Conservation (phyloP, 192 early-diverging fungal species). For the Gigaspora rosea region DNA sequence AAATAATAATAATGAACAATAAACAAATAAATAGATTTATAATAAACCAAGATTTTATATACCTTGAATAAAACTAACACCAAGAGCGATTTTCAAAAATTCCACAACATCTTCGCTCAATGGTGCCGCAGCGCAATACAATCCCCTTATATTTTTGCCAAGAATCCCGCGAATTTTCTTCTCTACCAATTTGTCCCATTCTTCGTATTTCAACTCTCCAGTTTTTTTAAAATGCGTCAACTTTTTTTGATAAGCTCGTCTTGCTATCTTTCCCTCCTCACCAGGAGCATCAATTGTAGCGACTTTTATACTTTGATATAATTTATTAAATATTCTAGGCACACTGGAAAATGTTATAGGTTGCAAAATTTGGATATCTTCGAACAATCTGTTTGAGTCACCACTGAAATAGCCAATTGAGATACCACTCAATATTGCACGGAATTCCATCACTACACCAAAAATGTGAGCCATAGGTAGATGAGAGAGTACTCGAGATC, state of each 20-base stretch:
- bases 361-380: constrained; percentile 76
- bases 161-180: constrained; percentile 63
- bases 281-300: constrained; percentile 72
- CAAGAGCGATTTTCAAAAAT: constrained; percentile 87
- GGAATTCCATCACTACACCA: constrained; percentile 68
- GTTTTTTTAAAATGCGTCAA: constrained; percentile 53
- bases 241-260: constrained; percentile 60
- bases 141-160: constrained; percentile 77
- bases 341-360: constrained; percentile 92
- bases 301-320: constrained; percentile 81
- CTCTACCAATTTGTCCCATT: constrained; percentile 83
- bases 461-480: constrained; percentile 74
- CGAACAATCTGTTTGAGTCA: constrained; percentile 40
- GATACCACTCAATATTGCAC: constrained; percentile 63
- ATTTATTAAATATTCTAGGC: constrained; percentile 89
- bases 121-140: constrained; percentile 88
- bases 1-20: no score
- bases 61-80: constrained; percentile 78
- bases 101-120: constrained; percentile 82
- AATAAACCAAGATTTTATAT: no score
- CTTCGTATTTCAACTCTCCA: constrained; percentile 54
- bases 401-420: constrained; percentile 69
- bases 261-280: constrained; percentile 56
- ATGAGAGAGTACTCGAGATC: neutral
- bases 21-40: no score